Conservation (phyloP, 495 filamentous ascomycete species). For the Daldinia loculata region DNA sequence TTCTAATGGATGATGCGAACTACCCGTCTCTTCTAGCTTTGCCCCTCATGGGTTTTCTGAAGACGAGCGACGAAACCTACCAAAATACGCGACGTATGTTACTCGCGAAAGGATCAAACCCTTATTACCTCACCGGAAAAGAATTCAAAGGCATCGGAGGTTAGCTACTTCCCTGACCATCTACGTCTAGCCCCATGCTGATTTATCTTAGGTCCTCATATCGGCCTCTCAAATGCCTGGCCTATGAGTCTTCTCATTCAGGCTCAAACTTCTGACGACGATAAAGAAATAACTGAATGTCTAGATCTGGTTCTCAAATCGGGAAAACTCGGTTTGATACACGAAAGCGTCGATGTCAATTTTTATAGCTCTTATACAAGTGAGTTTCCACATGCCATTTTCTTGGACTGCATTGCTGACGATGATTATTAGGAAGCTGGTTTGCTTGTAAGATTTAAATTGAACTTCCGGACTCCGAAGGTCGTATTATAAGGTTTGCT, state of each 20-base stretch:
- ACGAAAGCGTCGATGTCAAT: constrained; percentile 92
- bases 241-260: constrained; percentile 94
- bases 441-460: constrained; percentile 73
- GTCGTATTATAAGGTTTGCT: constrained; percentile 9
- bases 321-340: constrained; percentile 79
- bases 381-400: constrained; percentile 48
- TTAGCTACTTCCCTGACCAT: constrained; percentile 37
- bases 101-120: constrained; percentile 78
- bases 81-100: constrained; percentile 94
- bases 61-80: constrained; percentile 72
- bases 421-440: constrained; percentile 72
- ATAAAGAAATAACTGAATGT: constrained; percentile 78
- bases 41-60: constrained; percentile 85
- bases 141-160: constrained; percentile 90
- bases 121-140: constrained; percentile 84
- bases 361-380: constrained; percentile 77
- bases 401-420: constrained; percentile 41
- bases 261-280: constrained; percentile 87
- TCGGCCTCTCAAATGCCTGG: constrained; percentile 92
- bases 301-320: constrained; percentile 77
- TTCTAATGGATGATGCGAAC: constrained; percentile 98
- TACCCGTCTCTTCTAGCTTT: constrained; percentile 89
- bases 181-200: not conserved
- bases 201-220: constrained; percentile 60
- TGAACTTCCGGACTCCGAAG: too few relatives aligned